phyloP scores from a whole-genome alignment of 371 early-diverging fungal genomes.

The Mucor indicus region DNA sequence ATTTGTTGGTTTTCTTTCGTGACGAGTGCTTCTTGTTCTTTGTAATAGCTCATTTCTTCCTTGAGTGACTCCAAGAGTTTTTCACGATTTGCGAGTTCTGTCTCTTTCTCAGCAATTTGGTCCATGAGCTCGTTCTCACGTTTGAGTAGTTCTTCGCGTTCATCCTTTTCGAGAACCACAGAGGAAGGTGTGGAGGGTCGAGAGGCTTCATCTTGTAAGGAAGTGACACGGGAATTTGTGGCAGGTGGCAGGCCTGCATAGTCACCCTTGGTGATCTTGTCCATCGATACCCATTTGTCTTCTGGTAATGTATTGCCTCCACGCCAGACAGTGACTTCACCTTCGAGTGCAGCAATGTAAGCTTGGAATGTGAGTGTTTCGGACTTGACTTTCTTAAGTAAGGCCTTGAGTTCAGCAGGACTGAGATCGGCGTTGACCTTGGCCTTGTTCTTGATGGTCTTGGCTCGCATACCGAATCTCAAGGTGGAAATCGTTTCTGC shows the following conservation, averaged over 20 bases:
- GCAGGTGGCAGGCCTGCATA: constrained; percentile 42
- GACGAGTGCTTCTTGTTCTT: constrained; percentile 51
- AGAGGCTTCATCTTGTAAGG: constrained; percentile 53
- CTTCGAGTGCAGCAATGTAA: constrained; percentile 82
- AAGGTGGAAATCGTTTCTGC: constrained; percentile 94
- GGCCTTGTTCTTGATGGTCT: constrained; percentile 98
- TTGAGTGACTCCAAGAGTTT: constrained; percentile 56
- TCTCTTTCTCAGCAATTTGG: constrained; percentile 85
- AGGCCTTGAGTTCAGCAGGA: constrained; percentile 88
- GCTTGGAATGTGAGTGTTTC: constrained; percentile 77
- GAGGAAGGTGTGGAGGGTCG: constrained; percentile 76
- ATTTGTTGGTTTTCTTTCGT: constrained; percentile 70
- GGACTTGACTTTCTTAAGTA: constrained; percentile 85
- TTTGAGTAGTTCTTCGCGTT: constrained; percentile 88
- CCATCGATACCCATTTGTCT: constrained; percentile 73
- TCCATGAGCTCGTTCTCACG: constrained; percentile 94
- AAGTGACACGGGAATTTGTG: constrained; percentile 51
- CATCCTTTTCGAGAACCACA: constrained; percentile 77
- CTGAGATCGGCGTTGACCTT: constrained; percentile 94
- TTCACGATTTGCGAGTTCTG: constrained; percentile 56
- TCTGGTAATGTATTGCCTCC: constrained; percentile 73
- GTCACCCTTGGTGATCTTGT: constrained; percentile 56
- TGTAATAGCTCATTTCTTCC: constrained; percentile 67
- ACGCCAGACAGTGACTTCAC: constrained; percentile 89
- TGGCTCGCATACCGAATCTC: constrained; percentile 96